Evolutionary conservation across 371 early-diverging fungal genomes (phyloP), one percentile per base, ranked within the genome.

Genomic region (Rhizopus delemar): DNA sequence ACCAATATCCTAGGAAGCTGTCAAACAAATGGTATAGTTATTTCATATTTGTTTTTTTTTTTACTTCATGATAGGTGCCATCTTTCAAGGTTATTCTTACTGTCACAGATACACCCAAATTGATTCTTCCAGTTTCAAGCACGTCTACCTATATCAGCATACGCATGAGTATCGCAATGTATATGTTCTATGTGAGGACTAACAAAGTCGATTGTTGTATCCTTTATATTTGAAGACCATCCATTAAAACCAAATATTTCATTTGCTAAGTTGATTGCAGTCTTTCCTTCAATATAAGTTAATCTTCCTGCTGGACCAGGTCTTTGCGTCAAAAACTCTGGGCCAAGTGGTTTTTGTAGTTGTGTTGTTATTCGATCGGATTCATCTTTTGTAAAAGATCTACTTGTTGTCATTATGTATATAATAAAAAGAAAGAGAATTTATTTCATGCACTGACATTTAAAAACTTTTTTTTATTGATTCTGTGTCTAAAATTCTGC

Each of bases 191-290:
- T 22, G 9, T 12, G 5, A 53, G 56, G 54, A 22, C 41, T 55
- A 70, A 89, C 87, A 78, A 81, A 97, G 69, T 99, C 98, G 1
- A 93, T 78, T 1, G 83, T 80, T 11, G 88, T 80, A 33, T 83
- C 83, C 53, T 87, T 75, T 59, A 99, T 87, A 31, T 85, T 77
- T 29, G 91, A 86, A 22, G 90, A 86, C 99, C 99, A 99, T 3
- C 99, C 99, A 69, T 98, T 86, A 70, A 95, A 98, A 0, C 99
- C 99, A 84, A 99, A 99, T 15, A 99, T 81, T 51, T 93, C 89
- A 73, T 99, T 99, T 41, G 99, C 99, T 32, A 99, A 62, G 53
- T 87, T 84, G 53, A 98, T 93, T 16, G 87, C 88, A 31, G 86
- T 85, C 86, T 91, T 89, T 5, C 98, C 99, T 71, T 98, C 98